Evolutionary conservation across 257 asterid species (phyloP), one percentile per base, ranked within the genome.

Genomic region (Capsicum baccatum): DNA sequence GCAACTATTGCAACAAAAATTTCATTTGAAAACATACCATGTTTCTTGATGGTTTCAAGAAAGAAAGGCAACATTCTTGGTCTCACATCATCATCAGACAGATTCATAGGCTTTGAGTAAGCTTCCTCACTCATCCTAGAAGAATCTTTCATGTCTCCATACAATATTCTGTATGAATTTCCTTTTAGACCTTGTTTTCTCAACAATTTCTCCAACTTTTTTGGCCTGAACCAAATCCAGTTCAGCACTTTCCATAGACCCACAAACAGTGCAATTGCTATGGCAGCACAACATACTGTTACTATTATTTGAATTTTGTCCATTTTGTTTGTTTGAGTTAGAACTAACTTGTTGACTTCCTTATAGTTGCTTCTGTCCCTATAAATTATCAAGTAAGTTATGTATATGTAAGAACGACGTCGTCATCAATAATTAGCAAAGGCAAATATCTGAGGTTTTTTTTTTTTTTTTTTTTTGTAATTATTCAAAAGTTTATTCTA

Each of bases 121-220:
- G 87, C 85, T 81, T 84, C 79, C 54, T 55, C 8, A 33, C 15
- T 10, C 85, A 81, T 8, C 54, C 63, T 6, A 6, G 64, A 10
- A 6, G 74, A 10, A 8, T 87, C 87, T n/a, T 81, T 87, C 37
- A 74, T 63, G 70, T 84, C 87, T 42, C 89, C 87, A 54, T 39
- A 55, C 37, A 90, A 57, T 6, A 89, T 1, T 78, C 81, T 88
- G 84, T 87, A 90, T 4, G 87, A 33, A 63, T 85, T 88, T 2
- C 92, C 94, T 12, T 21, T 80, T 47, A 88, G 81, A 9, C 94
- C 91, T 56, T 87, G 88, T 54, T 79, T 11, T 19, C 78, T 71
- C 35, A 86, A 80, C 17, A 12, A 11, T 17, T 70, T 80, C 74
- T 86, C 89, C 6, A 83, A 80, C 48, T 12, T 86, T 55, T 71